Base-by-base conservation (phyloP, 2,329 filamentous ascomycete species). In the Colletotrichum incanum region DNA sequence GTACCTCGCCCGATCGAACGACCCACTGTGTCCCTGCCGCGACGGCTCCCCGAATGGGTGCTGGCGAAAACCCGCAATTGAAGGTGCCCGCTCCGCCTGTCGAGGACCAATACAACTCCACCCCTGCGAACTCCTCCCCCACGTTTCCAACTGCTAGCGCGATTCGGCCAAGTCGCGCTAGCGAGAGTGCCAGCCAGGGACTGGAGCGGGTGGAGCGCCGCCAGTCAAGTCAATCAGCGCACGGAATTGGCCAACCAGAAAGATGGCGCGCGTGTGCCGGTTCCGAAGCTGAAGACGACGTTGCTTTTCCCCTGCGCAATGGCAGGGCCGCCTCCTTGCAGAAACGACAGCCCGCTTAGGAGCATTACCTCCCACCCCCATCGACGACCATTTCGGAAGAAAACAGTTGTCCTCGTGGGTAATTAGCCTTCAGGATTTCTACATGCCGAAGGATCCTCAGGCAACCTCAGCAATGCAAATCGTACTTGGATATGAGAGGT, bases 231-330 rank as follows among this genome's bases (percentile, higher is more conserved):
- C 45, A 47, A n/a, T 47, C 26, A 54, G 28, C 50, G 26, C 26
- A 31, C 16, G 7, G 50, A 18, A 54, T 54, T 20, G 50, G 45
- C 9, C 45, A 23, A 49, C 20, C n/a, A 49, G 45, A 49, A 49
- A 49, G 45, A 49, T 23, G 6, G 28, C 26, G 26, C 12, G 50
- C 50, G 50, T 54, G 50, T 54, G 50, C 9, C 16, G 7, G 26
- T 18, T 54, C 26, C 50, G 50, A 54, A 43, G 28, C 16, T 54
- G 50, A 31, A 54, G 28, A 31, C 50, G 50, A 54, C 50, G 28
- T 54, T 31, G 26, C 50, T 20, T 54, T 31, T 20, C 11, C 26
- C 49, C 11, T 54, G 50, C 50, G 16, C 50, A 7, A 31, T 34
- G 5, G 45, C 45, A 49, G 45, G n/a, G n/a, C 23, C 14, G 14